Evolutionary conservation across 257 asterid species (phyloP), one percentile per base, ranked within the genome.

Genomic region (Solanum pinnatisectum): DNA sequence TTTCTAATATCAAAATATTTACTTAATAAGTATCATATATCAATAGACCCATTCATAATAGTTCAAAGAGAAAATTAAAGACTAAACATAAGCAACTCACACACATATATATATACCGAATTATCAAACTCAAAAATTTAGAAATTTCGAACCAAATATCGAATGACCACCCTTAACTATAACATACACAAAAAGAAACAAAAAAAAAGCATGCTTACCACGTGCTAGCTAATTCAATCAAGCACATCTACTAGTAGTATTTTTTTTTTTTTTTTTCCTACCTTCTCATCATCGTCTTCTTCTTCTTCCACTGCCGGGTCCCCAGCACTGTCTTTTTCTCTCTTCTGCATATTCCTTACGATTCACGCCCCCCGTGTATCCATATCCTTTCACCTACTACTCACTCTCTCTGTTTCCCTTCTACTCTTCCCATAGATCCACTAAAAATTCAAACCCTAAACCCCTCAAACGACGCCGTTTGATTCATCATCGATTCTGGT

Each of bases 401-500:
- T 44, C 6, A 3, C 35, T 71, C 4, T 70, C 74, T 67, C 33
- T 67, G 10, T 59, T 76, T n/a, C 6, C 32, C n/a, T 56, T 52
- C 27, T 56, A 83, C 49, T 32, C 13, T 56, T 11, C 73, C 76
- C 22, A 14, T 18, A 84, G 77, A 85, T 85, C 83, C 73, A 72
- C 60, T 25, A 42, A 52, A 36, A 49, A 16, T 49, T 72, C 84
- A 86, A 86, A 78, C 88, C 88, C 84, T 86, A 86, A 86, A 73
- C 70, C 84, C 84, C 49, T 63, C 6, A 18, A 49, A 49, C 85
- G 73, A 10, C 68, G 59, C 3, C 49, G 72, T 8, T 18, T 15
- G 60, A 14, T 67, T 63, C 23, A 20, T 33, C 25, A 16, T 18
- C 70, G 46, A 70, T 40, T 65, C 77, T 12, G 77, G 77, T 12